A percentile compares a stretch with the other conserved stretches of the same genome.
These are phyloP conservation scores for Raddia guianensis DNA, from an alignment of 176 grass and related monocot species.

Conservation along the genomic window DNA sequence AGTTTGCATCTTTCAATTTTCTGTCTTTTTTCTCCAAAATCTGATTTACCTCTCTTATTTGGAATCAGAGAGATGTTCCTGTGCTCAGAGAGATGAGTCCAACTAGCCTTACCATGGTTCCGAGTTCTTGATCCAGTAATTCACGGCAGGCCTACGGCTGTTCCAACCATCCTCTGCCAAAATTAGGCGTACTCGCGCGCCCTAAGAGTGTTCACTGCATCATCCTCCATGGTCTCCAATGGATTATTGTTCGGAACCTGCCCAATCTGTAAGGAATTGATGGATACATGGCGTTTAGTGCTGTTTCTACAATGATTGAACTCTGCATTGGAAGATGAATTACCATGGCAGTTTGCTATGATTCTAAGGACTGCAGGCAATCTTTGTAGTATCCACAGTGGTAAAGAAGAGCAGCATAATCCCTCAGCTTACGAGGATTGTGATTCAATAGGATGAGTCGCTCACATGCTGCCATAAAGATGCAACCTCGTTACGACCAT, in stretches of 20 bases:
- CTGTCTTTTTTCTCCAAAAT: too few relatives aligned
- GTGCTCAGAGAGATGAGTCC: neutral
- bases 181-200: constrained; percentile 60
- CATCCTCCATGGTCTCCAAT: constrained; percentile 61
- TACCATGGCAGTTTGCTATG: constrained; percentile 55
- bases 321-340: constrained; percentile 17
- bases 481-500: neutral
- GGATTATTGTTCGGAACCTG: constrained; percentile 23
- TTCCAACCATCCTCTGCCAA: constrained; percentile 82
- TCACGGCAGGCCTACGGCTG: constrained; percentile 24
- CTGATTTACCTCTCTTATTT: too few relatives aligned
- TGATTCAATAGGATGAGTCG: constrained; percentile 65
- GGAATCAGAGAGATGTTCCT: too few relatives aligned
- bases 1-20: too few relatives aligned
- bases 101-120: constrained; percentile 83
- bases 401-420: constrained; percentile 84
- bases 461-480: constrained; percentile 67
- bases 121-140: constrained; percentile 68
- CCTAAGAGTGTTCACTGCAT: constrained; percentile 55
- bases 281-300: neutral
- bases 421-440: constrained; percentile 60
- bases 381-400: constrained; percentile 86
- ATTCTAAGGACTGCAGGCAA: constrained; percentile 65
- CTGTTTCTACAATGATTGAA: neutral
- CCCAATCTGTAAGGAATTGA: constrained; percentile 43